A percentile compares a stretch with the other conserved stretches of the same genome.
These are phyloP conservation scores for Letharia lupina DNA, from an alignment of 495 filamentous ascomycete species.

Conservation along the genomic window DNA sequence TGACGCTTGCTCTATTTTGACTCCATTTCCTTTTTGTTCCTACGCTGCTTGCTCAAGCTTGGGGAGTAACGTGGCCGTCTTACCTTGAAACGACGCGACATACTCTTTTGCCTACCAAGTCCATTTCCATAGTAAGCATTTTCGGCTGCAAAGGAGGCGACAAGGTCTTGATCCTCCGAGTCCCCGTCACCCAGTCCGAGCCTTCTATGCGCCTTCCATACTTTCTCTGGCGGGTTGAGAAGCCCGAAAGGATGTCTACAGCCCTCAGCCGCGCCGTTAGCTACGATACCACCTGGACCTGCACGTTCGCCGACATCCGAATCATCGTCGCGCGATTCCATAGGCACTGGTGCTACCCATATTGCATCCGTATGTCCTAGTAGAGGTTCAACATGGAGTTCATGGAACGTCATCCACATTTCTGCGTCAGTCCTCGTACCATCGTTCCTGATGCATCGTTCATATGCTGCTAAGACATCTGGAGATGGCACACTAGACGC, in stretches of 20 bases:
- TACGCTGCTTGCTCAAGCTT: neutral
- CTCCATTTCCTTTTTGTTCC: neutral
- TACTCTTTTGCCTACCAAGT: neutral
- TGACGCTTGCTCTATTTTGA: neutral
- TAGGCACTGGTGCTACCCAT: neutral
- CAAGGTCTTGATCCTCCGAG: constrained; percentile 1
- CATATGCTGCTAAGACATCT: constrained; percentile 8
- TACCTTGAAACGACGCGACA: neutral
- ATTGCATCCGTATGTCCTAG: neutral
- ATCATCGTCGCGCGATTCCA: neutral
- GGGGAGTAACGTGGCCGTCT: neutral
- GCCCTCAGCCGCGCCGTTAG: neutral
- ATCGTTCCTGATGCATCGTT: neutral
- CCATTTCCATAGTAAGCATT: constrained; percentile 1
- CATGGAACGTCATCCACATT: neutral
- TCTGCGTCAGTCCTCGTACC: constrained; percentile 3
- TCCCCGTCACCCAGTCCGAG: neutral
- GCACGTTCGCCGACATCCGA: neutral
- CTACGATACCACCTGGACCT: neutral
- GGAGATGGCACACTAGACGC: constrained; percentile 6
- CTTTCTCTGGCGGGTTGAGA: constrained; percentile 4
- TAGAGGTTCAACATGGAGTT: neutral
- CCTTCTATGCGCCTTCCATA: constrained; percentile 11
- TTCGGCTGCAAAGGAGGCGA: constrained; percentile 1
- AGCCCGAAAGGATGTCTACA: constrained; percentile 12